phyloP scores from a whole-genome alignment of 768 basidiomycete genomes.

The Lepiota brunneoincarnata region DNA sequence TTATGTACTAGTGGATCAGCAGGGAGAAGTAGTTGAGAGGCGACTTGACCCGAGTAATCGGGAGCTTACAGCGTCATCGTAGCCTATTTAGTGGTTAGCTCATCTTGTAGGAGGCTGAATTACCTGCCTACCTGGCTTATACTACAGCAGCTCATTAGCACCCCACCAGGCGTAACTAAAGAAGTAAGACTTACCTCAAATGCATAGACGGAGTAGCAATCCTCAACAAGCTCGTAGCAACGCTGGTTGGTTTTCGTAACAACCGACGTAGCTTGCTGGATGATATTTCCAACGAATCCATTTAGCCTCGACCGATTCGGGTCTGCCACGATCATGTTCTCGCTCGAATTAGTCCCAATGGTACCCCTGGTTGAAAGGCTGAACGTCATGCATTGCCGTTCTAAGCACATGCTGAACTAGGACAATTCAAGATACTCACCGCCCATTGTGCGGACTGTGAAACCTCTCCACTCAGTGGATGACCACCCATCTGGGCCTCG shows the following conservation, averaged over 20 bases:
- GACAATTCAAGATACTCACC: conserved; percentile 34
- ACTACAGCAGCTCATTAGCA: conserved; percentile 20
- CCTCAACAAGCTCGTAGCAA: conserved; percentile 60
- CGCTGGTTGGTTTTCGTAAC: conserved; percentile 62
- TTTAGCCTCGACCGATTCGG: conserved; percentile 55
- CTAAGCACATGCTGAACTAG: conserved; percentile 1
- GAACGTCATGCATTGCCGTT: neutral
- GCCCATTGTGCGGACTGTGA: conserved; percentile 82
- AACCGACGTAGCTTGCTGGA: conserved; percentile 77
- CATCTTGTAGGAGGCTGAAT: neutral
- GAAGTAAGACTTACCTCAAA: conserved; percentile 51
- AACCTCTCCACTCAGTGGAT: conserved; percentile 55
- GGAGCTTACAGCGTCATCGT: conserved; percentile 52
- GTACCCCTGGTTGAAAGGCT: conserved; percentile 76
- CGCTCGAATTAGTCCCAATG: conserved; percentile 59
- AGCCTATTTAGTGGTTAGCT: conserved; percentile 35
- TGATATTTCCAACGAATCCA: conserved; percentile 61
- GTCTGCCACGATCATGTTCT: conserved; percentile 54
- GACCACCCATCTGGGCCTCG: conserved; percentile 63
- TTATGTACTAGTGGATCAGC: conserved; percentile 55
- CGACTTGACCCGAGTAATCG: neutral
- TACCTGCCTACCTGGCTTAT: conserved; percentile 29
- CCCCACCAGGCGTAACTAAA: neutral
- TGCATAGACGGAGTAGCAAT: conserved; percentile 70
- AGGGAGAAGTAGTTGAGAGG: conserved; percentile 1